Evolutionary conservation across 177 flowering plant genomes (phyloP), one percentile per base, ranked within the genome.

Genomic region (Vitis hybrid): DNA sequence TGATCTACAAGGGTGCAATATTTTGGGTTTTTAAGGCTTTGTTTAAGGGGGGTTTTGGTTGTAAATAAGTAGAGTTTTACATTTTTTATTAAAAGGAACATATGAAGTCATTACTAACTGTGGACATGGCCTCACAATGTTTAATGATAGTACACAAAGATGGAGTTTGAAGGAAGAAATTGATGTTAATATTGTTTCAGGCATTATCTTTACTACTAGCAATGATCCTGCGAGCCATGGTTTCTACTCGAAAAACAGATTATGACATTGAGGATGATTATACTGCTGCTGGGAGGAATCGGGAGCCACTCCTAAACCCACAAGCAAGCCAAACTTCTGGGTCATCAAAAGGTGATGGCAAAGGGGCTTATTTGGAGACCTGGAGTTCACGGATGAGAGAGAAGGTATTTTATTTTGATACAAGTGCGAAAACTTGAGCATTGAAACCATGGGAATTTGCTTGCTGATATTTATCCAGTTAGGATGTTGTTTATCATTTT

Each of bases 321-420:
- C 88, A 80, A 71, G 59, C 79, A 51, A 71, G 71, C 73, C 89
- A 79, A 73, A 49, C 85, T 70, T 79, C 88, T 69, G 82, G 81
- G 22, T 78, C 87, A 69, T 75, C 65, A 59, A 85, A 76, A 61
- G 77, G 67, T 15, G 86, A 84, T 60, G 71, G 18, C 56, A 82
- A 80, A 71, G 84, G 70, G 44, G 56, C 61, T 74, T 84, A 78
- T 51, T 74, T 86, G 61, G 90, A 88, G 68, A 75, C 87, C 22
- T 91, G 94, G 96, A 85, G 90, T 75, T 78, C 89, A 55, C 79
- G 90, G 58, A 85, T 91, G 79, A 88, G 94, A 74, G 90, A 88
- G 53, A 92, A 91, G 96, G 97, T 92, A 82, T 59, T 33, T 63
- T 65, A 13, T 51, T 31, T 54, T 38, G 17, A 13, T 5, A 14